Evolutionary conservation across 2,329 filamentous ascomycete species (phyloP).

Genomic region (Colletotrichum acutatum): DNA sequence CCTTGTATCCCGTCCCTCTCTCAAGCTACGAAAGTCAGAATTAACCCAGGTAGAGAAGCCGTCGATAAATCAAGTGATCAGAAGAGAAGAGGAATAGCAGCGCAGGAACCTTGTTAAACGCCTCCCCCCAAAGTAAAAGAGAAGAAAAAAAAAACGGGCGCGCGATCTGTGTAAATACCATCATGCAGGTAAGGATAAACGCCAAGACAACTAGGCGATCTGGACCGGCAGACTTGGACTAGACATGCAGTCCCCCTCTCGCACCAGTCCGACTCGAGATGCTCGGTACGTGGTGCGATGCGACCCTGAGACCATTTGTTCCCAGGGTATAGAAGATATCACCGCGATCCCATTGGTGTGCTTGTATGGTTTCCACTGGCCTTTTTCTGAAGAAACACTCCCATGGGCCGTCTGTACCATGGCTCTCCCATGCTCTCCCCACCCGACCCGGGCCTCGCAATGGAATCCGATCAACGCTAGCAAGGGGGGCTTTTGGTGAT

Average conservation of each 20-base stretch:
- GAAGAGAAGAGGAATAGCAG: not conserved
- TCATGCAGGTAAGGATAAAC: not conserved
- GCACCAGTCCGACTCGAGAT: slow-evolving; percentile 26
- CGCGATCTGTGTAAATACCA: not conserved
- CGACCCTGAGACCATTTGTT: slow-evolving; percentile 17
- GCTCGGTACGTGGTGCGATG: slow-evolving; percentile 26
- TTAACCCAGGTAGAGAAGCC: not conserved
- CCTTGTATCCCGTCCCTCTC: not conserved
- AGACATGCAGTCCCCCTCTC: slow-evolving; percentile 22
- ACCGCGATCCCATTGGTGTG: slow-evolving; percentile 7
- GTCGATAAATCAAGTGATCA: not conserved
- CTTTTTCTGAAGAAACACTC: not conserved
- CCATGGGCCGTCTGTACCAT: no score
- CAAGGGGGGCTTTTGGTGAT: not conserved
- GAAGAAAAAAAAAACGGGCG: not conserved
- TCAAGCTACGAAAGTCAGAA: no score
- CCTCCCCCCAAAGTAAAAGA: not conserved
- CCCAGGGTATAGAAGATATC: not conserved
- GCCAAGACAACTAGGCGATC: slow-evolving; percentile 26
- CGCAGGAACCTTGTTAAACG: not conserved
- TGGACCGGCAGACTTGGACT: not conserved
- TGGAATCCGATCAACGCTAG: slow-evolving; percentile 14
- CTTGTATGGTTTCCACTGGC: not conserved
- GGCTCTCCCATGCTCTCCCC: no score
- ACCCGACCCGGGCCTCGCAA: not conserved